Evolutionary conservation across 2,329 filamentous ascomycete species (phyloP).

Genomic region (Lasiodiplodia sp.): DNA sequence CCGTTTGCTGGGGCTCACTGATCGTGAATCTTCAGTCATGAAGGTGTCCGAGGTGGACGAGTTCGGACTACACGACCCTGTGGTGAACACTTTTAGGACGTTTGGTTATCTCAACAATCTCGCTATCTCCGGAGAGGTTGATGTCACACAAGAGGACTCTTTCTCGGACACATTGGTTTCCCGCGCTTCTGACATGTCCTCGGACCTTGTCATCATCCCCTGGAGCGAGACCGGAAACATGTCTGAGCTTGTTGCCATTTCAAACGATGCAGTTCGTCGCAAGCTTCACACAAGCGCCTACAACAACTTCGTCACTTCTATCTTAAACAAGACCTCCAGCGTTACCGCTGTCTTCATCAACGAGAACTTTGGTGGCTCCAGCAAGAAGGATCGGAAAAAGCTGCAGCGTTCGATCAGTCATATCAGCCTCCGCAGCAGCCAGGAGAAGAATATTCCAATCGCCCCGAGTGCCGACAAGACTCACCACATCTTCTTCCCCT

Average conservation of each 20-base stretch:
- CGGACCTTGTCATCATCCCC: slow-evolving; percentile 79
- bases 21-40: slow-evolving; percentile 96
- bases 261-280: slow-evolving; percentile 59
- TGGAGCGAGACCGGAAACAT: slow-evolving; percentile 87
- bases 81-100: slow-evolving; percentile 89
- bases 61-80: slow-evolving; percentile 70
- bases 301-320: slow-evolving; percentile 73
- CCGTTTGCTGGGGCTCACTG: slow-evolving; percentile 85
- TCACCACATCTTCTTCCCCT: slow-evolving; percentile 87
- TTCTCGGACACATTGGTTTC: slow-evolving; percentile 80
- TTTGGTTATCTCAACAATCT: slow-evolving; percentile 86
- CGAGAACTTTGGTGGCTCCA: slow-evolving; percentile 66
- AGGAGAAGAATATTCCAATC: slow-evolving; percentile 61
- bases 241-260: slow-evolving; percentile 66
- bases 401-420: slow-evolving; percentile 10
- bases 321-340: slow-evolving; percentile 69
- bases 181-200: slow-evolving; percentile 62
- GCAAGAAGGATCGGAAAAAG: slow-evolving; percentile 35
- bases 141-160: slow-evolving; percentile 77
- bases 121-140: slow-evolving; percentile 80
- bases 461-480: slow-evolving; percentile 69
- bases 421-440: slow-evolving; percentile 59
- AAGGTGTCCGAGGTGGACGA: slow-evolving; percentile 84
- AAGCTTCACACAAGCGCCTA: slow-evolving; percentile 71
- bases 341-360: slow-evolving; percentile 83